Evolutionary conservation across 306 rosid genomes (phyloP).

Genomic region (Castanopsis chinensis): DNA sequence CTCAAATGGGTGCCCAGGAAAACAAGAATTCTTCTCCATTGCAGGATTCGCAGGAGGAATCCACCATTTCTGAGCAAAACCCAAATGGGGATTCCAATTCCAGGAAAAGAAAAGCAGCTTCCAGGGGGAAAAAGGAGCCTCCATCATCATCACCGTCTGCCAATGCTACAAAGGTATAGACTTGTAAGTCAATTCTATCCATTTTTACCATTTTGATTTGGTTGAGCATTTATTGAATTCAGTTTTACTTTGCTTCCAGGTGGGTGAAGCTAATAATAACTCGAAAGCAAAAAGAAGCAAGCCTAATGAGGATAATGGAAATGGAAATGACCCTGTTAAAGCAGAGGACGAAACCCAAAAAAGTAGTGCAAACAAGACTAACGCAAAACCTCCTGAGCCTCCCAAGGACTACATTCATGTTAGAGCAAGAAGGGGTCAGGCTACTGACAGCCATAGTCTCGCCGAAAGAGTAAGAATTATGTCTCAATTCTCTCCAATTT

Average conservation of each 20-base stretch:
- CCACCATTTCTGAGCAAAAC: conserved; percentile 63
- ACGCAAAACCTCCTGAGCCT: conserved; percentile 70
- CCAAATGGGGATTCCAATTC: conserved; percentile 43
- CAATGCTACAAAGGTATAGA: conserved; percentile 42
- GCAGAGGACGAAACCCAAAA: conserved; percentile 62
- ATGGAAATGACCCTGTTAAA: conserved; percentile 36
- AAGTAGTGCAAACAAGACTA: conserved; percentile 36
- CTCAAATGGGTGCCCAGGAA: conserved; percentile 42
- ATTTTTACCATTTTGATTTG: conserved; percentile 1
- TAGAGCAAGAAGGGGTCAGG: conserved; percentile 98
- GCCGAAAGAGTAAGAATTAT: conserved; percentile 84
- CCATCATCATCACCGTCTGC: conserved; percentile 18
- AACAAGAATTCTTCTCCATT: conserved; percentile 35
- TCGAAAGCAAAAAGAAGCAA: conserved; percentile 57
- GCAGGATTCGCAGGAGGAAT: conserved; percentile 64
- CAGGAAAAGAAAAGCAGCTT: conserved; percentile 70
- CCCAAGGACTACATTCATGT: conserved; percentile 95
- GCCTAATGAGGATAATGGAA: conserved; percentile 43
- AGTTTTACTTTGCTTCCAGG: conserved; percentile 27
- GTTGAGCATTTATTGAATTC: not conserved
- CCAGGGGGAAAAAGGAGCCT: conserved; percentile 66
- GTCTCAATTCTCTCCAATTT: not conserved
- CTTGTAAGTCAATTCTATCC: conserved; percentile 2
- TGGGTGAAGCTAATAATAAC: conserved; percentile 41
- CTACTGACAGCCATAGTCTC: conserved; percentile 97